A percentile compares a stretch with the other conserved stretches of the same genome.
Conservation (phyloP, 2,329 filamentous ascomycete species). For the Graphilbum sp. region DNA sequence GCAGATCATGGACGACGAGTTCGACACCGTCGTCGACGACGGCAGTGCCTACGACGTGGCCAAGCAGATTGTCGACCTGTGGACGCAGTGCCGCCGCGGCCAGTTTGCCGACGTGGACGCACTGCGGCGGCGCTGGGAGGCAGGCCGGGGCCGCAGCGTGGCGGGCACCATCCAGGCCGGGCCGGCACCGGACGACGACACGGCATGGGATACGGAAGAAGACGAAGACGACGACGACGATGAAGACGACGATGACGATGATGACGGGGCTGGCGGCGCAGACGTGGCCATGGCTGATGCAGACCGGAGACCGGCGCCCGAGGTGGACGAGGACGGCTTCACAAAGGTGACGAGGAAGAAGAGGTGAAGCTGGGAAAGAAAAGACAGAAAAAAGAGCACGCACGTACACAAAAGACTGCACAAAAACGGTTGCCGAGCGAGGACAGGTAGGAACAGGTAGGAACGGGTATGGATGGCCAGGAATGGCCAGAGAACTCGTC, state of each 20-base stretch:
- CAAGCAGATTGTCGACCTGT: conserved; percentile 50
- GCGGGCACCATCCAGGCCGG: conserved; percentile 37
- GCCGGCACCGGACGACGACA: conserved; percentile 39
- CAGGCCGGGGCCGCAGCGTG: conserved; percentile 41
- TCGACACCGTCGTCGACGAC: conserved; percentile 84
- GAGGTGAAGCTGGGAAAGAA: conserved; percentile 21
- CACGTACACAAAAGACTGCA: too few relatives aligned
- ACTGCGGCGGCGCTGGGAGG: conserved; percentile 47
- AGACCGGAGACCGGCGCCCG: too few relatives aligned
- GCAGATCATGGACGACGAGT: conserved; percentile 90
- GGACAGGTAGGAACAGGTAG: too few relatives aligned
- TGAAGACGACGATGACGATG: conserved; percentile 36
- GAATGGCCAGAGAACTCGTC: too few relatives aligned
- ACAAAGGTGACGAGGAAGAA: conserved; percentile 58
- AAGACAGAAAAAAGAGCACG: neutral
- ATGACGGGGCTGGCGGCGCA: conserved; percentile 31
- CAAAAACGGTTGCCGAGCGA: too few relatives aligned
- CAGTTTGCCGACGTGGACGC: conserved; percentile 47
- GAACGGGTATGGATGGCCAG: too few relatives aligned
- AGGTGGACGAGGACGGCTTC: conserved; percentile 71
- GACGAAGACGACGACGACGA: conserved; percentile 36
- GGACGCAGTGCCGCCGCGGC: conserved; percentile 46
- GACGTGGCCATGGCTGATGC: conserved; percentile 55
- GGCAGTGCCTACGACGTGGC: conserved; percentile 66
- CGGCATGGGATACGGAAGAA: conserved; percentile 41